Evolutionary conservation across 176 grass and related monocot genomes (phyloP), one percentile per base, ranked within the genome.

Genomic region (Paspalum vaginatum): DNA sequence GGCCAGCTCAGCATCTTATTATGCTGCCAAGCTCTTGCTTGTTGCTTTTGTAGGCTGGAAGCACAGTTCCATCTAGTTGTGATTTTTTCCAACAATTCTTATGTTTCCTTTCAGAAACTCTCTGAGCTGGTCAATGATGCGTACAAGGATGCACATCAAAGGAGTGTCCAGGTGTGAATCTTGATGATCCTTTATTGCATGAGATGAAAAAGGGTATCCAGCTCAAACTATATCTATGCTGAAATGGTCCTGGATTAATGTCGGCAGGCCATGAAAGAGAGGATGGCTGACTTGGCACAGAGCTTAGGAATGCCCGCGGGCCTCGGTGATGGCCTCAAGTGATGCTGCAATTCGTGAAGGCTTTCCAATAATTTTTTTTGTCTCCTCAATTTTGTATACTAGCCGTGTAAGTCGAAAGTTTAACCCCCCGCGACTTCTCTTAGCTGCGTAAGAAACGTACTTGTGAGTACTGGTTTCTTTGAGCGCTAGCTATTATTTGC

Each of bases 251-350:
- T 0, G 2, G 21, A 67, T 68, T 63, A 15, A 81, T 65, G 21
- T 64, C 67, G 79, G 13, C 83, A 99, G 97, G 93, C 93, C 32
- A 96, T 96, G 97, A 99, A 99, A 91, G 97, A 96, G 85, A 99
- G 93, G 78, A 99, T 99, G 97, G 86, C 85, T 69, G 90, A 91
- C 85, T 81, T 99, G 69, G 97, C 97, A 52, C 88, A 96, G 88
- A 91, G 97, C 82, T 32, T 99, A 83, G 97, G 97, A 66, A 93
- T 99, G 92, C 97, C 97, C 5, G 86, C 91, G 2, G 88, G 88
- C 41, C 88, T 99, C 1, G 84, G 84, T 2, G 92, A 90, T 54
- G 87, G 85, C 16, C 78, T 86, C 49, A 99, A 96, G 55, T 88
- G 81, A 93, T 70, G 32, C 14, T 17, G 32, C 49, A 11, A 44